Conservation (phyloP, 2,329 filamentous ascomycete species). For the Triangularia setosa region DNA sequence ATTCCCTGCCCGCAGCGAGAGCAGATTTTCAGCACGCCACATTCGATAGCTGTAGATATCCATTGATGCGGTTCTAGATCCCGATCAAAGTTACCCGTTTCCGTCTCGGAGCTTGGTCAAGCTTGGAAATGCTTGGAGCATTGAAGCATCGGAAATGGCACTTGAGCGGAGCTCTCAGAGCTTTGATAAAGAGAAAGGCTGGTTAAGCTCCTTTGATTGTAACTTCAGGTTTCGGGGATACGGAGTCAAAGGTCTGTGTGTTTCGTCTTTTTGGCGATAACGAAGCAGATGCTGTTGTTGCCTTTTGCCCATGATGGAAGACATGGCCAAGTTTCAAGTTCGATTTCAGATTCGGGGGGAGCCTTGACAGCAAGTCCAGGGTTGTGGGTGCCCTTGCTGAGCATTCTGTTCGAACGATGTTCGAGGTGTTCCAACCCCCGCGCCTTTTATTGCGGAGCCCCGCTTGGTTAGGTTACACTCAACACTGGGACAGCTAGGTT, state of each 20-base stretch:
- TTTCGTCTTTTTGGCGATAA: not conserved
- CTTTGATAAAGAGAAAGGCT: not conserved
- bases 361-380: not conserved
- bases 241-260: not conserved
- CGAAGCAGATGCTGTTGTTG: not conserved
- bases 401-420: not conserved
- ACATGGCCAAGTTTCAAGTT: not conserved
- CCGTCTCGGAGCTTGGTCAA: not conserved
- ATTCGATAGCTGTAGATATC: not conserved
- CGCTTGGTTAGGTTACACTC: not conserved
- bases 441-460: not conserved
- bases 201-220: not conserved
- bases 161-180: not conserved
- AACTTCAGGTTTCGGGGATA: not conserved
- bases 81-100: not conserved
- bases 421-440: not conserved
- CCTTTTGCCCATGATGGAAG: not conserved
- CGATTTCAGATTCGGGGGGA: not conserved
- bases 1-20: not conserved
- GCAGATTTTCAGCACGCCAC: not conserved
- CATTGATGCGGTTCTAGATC: not conserved
- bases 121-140: not conserved
- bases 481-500: not conserved
- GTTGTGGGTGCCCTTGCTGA: no score
- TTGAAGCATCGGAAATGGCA: not conserved